Evolutionary conservation across 2,329 filamentous ascomycete genomes (phyloP).

Genomic region (Colletotrichum ledebouriae): DNA sequence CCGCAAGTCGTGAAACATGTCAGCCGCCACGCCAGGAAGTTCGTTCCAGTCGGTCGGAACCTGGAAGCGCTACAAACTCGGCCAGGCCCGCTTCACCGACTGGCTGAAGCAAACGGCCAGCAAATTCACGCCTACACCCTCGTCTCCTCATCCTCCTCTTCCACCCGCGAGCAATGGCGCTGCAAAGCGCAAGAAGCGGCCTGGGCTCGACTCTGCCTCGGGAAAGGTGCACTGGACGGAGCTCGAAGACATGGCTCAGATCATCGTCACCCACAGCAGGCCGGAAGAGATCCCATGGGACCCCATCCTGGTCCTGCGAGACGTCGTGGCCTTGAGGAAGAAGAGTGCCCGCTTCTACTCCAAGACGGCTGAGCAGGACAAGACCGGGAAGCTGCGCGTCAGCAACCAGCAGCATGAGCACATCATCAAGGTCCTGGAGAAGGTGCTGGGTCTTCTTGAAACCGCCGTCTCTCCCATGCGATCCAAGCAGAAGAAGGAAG

Average conservation of each 20-base stretch:
- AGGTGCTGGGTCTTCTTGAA: conserved; percentile 2
- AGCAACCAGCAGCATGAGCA: conserved; percentile 25
- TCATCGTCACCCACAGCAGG: conserved; percentile 11
- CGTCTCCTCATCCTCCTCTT: not conserved
- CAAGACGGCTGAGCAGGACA: not conserved
- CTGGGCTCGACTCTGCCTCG: not conserved
- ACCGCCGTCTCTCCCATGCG: not conserved
- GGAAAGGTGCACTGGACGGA: conserved; percentile 17
- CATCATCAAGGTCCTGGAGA: conserved; percentile 19
- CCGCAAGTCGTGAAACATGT: not conserved
- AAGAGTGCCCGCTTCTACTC: conserved; percentile 20
- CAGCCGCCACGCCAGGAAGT: not conserved
- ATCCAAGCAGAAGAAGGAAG: not conserved
- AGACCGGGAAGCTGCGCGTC: not conserved
- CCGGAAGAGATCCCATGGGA: conserved; percentile 15
- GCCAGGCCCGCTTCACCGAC: conserved; percentile 19
- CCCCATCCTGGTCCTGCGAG: not conserved
- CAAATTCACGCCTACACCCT: conserved; percentile 2
- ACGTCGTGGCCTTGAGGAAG: conserved; percentile 10
- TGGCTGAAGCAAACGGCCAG: conserved; percentile 19
- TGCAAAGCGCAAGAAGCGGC: not conserved
- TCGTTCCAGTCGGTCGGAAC: conserved; percentile 9
- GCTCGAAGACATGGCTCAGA: conserved; percentile 3
- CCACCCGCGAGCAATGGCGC: not conserved
- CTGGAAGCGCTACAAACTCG: conserved; percentile 25